Evolutionary conservation across 164 flowering plant genomes (phyloP), one percentile per base, ranked within the genome.

Genomic region (Protea cynaroides): DNA sequence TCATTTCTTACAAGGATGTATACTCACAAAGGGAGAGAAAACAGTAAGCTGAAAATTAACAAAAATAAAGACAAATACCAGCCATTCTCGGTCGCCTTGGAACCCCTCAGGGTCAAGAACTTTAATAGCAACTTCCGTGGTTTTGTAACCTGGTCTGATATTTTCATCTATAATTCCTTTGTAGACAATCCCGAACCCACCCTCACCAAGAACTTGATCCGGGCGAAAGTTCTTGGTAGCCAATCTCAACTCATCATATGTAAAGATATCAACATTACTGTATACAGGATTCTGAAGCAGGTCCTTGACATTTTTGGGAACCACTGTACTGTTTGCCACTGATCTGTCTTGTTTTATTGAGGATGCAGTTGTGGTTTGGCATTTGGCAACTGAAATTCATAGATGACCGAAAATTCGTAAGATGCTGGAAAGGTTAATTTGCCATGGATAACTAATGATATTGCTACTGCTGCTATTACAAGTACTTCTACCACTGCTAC

Each of bases 81-180:
- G 91, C 98, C 98, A 93, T 74, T 93, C 98, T 68, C 84, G 78
- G 67, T 93, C 96, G n/a, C 98, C 98, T 74, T 90, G 97, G 40
- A 80, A 83, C 2, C 97, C 94, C 51, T 85, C 88, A 1, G 77
- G 94, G 72, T 89, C 86, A 36, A 90, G 96, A 79, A 80, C 84
- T 78, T 93, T 93, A 62, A 90, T 82, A 24, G 98, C 98, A 70
- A 93, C 98, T 63, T 75, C 62, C 3, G 82, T 83, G 55, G 78
- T 74, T 68, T 78, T 70, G 73, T 80, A 84, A 34, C 89, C 96
- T 15, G 81, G 76, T 72, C 89, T 80, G 65, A 92, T 84, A 69
- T 36, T 73, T 52, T 82, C 96, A 78, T 93, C 96, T 46, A 93
- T 70, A 59, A 83, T 65, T 58, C 98, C 98, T 80, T 81, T 87